Percentiles rank a stretch among this genome's conserved stretches.
These are phyloP conservation scores for Tylopilus subfusipes DNA, from an alignment of 768 basidiomycete genomes.

Conservation along the genomic window DNA sequence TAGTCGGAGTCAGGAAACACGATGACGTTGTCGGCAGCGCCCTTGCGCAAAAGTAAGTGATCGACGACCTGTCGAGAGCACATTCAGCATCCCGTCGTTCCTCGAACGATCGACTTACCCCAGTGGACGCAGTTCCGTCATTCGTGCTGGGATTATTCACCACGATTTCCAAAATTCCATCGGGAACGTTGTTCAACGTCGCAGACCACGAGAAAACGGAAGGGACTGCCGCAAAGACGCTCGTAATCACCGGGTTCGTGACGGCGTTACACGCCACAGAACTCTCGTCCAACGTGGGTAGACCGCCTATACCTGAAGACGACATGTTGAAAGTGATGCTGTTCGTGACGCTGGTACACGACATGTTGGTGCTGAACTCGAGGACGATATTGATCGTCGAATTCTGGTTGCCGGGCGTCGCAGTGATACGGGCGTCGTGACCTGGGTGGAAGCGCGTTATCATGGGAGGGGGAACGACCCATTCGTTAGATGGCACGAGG, in stretches of 20 bases:
- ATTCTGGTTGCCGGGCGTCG: slow-evolving; percentile 39
- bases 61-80: slow-evolving; percentile 51
- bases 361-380: slow-evolving; percentile 79
- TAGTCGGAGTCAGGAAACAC: slow-evolving; percentile 87
- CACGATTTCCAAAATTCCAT: slow-evolving; percentile 77
- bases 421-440: slow-evolving; percentile 73
- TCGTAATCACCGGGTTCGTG: slow-evolving; percentile 44
- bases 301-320: slow-evolving; percentile 57
- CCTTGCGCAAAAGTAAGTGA: slow-evolving; percentile 80
- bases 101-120: slow-evolving; percentile 40
- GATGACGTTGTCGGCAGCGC: slow-evolving; percentile 68
- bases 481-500: slow-evolving; percentile 64
- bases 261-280: slow-evolving; percentile 47
- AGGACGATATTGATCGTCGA: slow-evolving; percentile 61
- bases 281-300: slow-evolving; percentile 49
- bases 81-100: slow-evolving; percentile 2
- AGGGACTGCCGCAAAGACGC: slow-evolving; percentile 49
- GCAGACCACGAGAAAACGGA: slow-evolving; percentile 74
- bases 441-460: slow-evolving; percentile 81
- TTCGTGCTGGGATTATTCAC: slow-evolving; percentile 53
- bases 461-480: slow-evolving; percentile 68
- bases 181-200: slow-evolving; percentile 70
- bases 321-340: slow-evolving; percentile 67
- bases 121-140: slow-evolving; percentile 44
- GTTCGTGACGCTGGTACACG: slow-evolving; percentile 62